Percentiles rank a stretch among this genome's conserved stretches.
Conservation (phyloP, 768 basidiomycete genomes). For the Boletales sp. region DNA sequence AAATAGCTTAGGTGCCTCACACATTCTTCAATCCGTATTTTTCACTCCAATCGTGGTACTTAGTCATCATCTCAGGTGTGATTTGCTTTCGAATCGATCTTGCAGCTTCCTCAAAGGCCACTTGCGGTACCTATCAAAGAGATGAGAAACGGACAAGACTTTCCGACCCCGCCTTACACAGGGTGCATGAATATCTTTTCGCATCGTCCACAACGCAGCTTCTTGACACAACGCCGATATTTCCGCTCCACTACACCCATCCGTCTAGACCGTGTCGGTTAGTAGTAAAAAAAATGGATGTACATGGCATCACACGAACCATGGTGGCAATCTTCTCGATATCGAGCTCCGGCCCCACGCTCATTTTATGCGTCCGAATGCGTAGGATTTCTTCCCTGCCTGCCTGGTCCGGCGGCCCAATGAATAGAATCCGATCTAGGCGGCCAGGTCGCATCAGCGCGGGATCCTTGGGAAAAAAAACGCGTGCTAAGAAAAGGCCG, state of each 20-base stretch:
- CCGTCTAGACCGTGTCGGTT: constrained; percentile 51
- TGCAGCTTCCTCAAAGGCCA: constrained; percentile 74
- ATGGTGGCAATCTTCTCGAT: constrained; percentile 62
- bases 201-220: constrained; percentile 91
- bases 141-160: background rate
- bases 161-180: constrained; percentile 47
- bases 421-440: constrained; percentile 89
- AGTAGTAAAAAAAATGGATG: constrained; percentile 2
- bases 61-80: constrained; percentile 71
- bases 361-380: constrained; percentile 79
- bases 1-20: constrained; percentile 1
- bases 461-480: constrained; percentile 60
- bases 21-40: constrained; percentile 20
- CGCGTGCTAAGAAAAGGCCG: background rate
- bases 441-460: constrained; percentile 94
- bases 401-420: constrained; percentile 82
- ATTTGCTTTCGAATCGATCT: constrained; percentile 73
- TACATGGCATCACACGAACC: constrained; percentile 36
- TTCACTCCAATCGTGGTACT: constrained; percentile 69
- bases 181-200: constrained; percentile 72
- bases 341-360: constrained; percentile 67
- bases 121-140: constrained; percentile 59
- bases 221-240: constrained; percentile 91
- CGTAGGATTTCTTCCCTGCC: constrained; percentile 83
- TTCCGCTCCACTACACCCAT: constrained; percentile 96